phyloP scores from a whole-genome alignment of 2,329 filamentous ascomycete genomes.

The Colletotrichum destructivum region DNA sequence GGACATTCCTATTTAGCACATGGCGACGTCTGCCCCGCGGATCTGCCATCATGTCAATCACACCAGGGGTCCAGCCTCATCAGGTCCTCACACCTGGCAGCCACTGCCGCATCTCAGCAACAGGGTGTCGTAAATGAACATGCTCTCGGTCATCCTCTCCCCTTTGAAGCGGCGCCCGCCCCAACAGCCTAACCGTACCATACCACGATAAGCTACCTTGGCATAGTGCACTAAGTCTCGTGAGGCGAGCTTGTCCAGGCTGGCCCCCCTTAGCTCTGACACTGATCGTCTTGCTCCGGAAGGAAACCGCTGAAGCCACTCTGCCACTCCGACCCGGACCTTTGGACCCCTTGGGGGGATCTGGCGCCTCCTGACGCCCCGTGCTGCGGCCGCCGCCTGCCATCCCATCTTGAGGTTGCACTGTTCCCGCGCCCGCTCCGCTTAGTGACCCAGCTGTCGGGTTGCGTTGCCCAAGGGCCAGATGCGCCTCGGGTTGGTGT shows the following conservation, averaged over 20 bases:
- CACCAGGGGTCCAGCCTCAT: not conserved
- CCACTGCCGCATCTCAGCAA: not conserved
- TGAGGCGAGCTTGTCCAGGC: not conserved
- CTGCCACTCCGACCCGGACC: conserved; percentile 30
- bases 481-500: not conserved
- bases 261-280: conserved; percentile 1
- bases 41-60: not conserved
- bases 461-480: conserved; percentile 13
- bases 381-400: conserved; percentile 33
- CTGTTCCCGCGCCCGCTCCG: conserved; percentile 10
- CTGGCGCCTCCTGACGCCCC: conserved; percentile 26
- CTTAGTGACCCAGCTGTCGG: conserved; percentile 32
- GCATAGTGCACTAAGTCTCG: not conserved
- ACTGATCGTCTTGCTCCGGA: conserved; percentile 2
- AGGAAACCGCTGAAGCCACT: conserved; percentile 26
- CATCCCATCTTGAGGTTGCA: conserved; percentile 33
- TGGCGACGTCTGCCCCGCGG: not conserved
- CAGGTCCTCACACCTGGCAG: not conserved
- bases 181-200: not conserved
- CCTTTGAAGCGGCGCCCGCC: not conserved
- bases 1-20: not conserved
- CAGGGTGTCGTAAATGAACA: not conserved
- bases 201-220: conserved; percentile 3
- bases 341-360: conserved; percentile 20
- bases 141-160: not conserved